Evolutionary conservation across 768 basidiomycete genomes (phyloP), one percentile per base, ranked within the genome.

Genomic region (Leccinum fibrillosum): DNA sequence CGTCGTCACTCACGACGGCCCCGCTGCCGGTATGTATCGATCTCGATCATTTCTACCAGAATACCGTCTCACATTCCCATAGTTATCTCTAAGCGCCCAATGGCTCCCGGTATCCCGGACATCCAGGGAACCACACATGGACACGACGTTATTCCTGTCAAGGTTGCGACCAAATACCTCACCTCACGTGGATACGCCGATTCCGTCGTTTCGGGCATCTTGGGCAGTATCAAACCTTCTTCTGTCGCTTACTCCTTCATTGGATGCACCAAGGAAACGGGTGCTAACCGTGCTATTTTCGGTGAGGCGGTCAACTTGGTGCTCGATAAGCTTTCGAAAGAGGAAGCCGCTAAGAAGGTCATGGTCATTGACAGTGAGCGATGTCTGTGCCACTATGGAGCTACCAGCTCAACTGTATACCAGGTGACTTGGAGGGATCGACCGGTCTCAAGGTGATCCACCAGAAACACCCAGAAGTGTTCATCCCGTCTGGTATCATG

Each of bases 391-490:
- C 4, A 21, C 19, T 19, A 13, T 37, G 13, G 28, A 57, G 4
- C 9, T 17, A 13, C 5, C 42, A 49, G 2, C 32, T 61, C 13
- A 47, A 39, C 44, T n/a, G 0, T 44, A 7, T 17, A 58, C 26
- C 57, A 90, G 88, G 84, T 66, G 92, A 94, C 68, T 74, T 94
- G 49, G 91, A 94, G 77, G 92, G 92, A 34, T 94, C 92, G 0
- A 94, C 92, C 28, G 92, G 92, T 56, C 75, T 94, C 64, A 93
- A 91, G 74, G 85, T 80, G 51, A 94, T 94, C 58, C 92, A 93
- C 72, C 85, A 91, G 75, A 91, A 90, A 74, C 90, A 94, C 66
- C 92, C 92, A 2, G 91, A 94, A 70, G 90, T 92, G 17, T 94
- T 92, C 68, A 61, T 91, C 48, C 82, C 89, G 5, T 90, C 88